Evolutionary conservation across 257 asterid species (phyloP).

Genomic region (Solanum acaule): DNA sequence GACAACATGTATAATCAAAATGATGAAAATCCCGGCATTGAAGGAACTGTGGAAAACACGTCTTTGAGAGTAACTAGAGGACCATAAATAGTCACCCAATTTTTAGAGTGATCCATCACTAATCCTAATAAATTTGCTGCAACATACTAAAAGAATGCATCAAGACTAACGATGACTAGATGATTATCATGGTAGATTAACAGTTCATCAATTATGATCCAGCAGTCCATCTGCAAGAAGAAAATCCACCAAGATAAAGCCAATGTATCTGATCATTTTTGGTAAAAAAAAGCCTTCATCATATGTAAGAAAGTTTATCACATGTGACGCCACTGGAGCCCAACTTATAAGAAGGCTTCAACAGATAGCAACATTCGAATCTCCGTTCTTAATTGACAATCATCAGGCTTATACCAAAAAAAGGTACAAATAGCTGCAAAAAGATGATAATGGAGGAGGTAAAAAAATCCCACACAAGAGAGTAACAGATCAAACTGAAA

Average conservation of each 20-base stretch:
- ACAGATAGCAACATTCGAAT: conserved; percentile 1
- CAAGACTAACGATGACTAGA: not conserved
- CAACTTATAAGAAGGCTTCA: not conserved
- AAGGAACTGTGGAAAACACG: not conserved
- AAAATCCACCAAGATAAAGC: not conserved
- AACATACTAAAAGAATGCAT: not conserved
- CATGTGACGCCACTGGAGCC: not conserved
- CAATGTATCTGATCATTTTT: not conserved
- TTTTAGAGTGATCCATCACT: not conserved
- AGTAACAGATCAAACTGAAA: not conserved
- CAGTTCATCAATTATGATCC: not conserved
- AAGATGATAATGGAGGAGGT: not conserved
- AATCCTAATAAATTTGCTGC: not conserved
- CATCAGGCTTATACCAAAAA: not conserved
- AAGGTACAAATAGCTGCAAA: not conserved
- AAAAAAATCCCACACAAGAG: not conserved
- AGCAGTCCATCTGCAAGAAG: not conserved
- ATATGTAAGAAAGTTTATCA: not conserved
- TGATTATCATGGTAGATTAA: not conserved
- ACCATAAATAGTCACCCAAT: not conserved
- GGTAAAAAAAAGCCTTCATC: not conserved
- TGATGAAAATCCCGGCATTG: not conserved
- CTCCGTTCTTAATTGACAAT: conserved; percentile 2
- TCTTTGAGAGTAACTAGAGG: not conserved
- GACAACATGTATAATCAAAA: not conserved